Evolutionary conservation across 306 rosid genomes (phyloP), one percentile per base, ranked within the genome.

Genomic region (Canavalia gladiata): DNA sequence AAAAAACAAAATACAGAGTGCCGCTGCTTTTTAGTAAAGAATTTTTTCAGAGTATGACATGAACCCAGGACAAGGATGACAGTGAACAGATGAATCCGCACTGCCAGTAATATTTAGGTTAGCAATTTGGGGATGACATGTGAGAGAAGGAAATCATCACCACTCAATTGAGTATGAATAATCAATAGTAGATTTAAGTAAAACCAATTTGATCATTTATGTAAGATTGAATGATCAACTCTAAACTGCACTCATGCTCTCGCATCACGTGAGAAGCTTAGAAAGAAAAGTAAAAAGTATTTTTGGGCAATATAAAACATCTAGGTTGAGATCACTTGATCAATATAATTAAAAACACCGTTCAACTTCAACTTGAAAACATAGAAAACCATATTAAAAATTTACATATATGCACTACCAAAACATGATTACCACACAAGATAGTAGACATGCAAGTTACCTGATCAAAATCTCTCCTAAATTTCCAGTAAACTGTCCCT

Each of bases 381-480:
- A 64, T 2, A 8, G 41, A 45, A 62, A 43, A 5, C 39, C 7
- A 70, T 2, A 55, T 13, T 51, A 25, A 78, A n/a, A 51, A 35
- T 67, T 12, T 57, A 60, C 2, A 34, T 2, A 25, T 5, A 8
- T 4, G 7, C 2, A 3, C n/a, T 9, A 9, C 50, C 68, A 75
- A 73, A 77, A 66, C 67, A 84, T 18, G 2, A 47, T 59, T 6
- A 54, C 31, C 28, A 46, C 41, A 58, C 43, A 52, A 49, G 63
- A 39, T 33, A 31, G 78, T 49, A 39, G 0, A 42, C 25, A 68
- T 39, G 66, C 30, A 76, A 71, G 12, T 75, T 84, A 87, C 90
- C 90, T 82, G 74, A 87, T 87, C 59, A 87, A 84, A 74, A 87
- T 82, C 64, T 87, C 90, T 75, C 90, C 90, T 30, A 87, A 72